A percentile compares a stretch with the other conserved stretches of the same genome.
phyloP scores from a whole-genome alignment of 768 basidiomycete species.

The Boletus subparvulus region DNA sequence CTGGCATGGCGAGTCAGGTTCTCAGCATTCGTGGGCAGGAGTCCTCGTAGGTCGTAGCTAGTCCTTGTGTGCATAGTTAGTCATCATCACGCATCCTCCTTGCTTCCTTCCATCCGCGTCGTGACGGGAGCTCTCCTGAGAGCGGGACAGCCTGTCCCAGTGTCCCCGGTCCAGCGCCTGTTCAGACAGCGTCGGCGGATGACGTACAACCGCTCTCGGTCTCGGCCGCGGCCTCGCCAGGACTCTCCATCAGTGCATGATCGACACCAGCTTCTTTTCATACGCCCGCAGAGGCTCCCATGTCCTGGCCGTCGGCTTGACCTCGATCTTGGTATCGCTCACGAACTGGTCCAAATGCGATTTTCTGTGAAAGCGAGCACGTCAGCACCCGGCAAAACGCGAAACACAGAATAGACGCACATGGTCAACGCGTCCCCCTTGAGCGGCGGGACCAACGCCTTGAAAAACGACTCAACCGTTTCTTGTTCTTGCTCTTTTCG shows the following conservation, averaged over 20 bases:
- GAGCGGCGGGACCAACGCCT: constrained; percentile 62
- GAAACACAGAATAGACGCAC: constrained; percentile 12
- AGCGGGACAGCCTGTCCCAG: too few species aligned
- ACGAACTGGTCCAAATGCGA: constrained; percentile 76
- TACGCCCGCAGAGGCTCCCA: constrained; percentile 90
- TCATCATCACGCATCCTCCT: too few species aligned
- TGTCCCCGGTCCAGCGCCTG: not conserved
- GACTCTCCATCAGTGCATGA: constrained; percentile 50
- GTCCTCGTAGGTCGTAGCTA: too few species aligned
- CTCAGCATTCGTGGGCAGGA: too few species aligned
- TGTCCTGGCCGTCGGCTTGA: constrained; percentile 61
- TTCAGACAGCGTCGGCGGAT: constrained; percentile 14
- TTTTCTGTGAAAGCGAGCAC: constrained; percentile 50
- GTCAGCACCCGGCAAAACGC: not conserved
- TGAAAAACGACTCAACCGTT: constrained; percentile 69
- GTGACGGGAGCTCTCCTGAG: too few species aligned
- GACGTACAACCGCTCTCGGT: constrained; percentile 20
- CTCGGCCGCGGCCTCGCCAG: constrained; percentile 3
- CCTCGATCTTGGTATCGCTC: constrained; percentile 66
- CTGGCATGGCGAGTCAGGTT: too few species aligned
- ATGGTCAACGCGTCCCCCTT: constrained; percentile 34
- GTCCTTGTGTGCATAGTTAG: too few species aligned
- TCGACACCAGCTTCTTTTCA: constrained; percentile 71
- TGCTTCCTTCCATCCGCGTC: too few species aligned
- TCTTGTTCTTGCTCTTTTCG: constrained; percentile 66